phyloP scores from a whole-genome alignment of 306 rosid genomes.

The Lagenaria siceraria region DNA sequence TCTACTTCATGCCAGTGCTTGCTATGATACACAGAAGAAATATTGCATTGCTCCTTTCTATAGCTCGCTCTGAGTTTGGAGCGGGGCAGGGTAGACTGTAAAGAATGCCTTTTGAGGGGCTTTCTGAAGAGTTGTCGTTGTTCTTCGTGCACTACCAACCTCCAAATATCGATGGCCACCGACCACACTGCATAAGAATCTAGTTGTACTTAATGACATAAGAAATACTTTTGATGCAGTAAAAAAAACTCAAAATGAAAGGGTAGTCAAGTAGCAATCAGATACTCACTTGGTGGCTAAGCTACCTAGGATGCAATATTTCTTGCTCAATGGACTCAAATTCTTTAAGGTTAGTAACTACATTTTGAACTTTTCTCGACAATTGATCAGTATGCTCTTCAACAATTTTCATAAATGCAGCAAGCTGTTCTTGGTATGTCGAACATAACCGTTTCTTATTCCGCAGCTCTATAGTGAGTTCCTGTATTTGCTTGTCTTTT shows the following conservation, averaged over 20 bases:
- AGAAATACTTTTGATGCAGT: neutral
- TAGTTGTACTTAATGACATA: neutral
- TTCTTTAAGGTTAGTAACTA: slow-evolving; percentile 66
- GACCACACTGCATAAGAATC: neutral
- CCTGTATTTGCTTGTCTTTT: slow-evolving; percentile 85
- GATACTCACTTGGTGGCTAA: slow-evolving; percentile 27
- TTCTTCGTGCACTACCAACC: neutral
- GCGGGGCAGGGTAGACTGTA: neutral
- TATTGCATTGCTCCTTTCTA: neutral
- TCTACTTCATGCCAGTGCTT: neutral
- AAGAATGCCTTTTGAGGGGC: neutral
- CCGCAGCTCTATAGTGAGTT: slow-evolving; percentile 76
- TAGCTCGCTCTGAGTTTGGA: neutral
- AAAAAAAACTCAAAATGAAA: neutral
- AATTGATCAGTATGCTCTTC: slow-evolving; percentile 71
- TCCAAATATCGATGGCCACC: neutral
- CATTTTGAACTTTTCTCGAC: slow-evolving; percentile 51
- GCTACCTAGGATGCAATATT: slow-evolving; percentile 41
- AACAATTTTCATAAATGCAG: slow-evolving; percentile 54
- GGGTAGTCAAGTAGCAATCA: neutral
- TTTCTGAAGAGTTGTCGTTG: neutral
- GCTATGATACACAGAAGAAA: neutral
- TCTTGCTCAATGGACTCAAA: slow-evolving; percentile 52
- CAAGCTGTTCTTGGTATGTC: slow-evolving; percentile 67
- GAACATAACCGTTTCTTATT: slow-evolving; percentile 68